These are phyloP conservation scores for Dactylonectria estremocensis DNA, from an alignment of 2,329 filamentous ascomycete species.

Conservation along the genomic window DNA sequence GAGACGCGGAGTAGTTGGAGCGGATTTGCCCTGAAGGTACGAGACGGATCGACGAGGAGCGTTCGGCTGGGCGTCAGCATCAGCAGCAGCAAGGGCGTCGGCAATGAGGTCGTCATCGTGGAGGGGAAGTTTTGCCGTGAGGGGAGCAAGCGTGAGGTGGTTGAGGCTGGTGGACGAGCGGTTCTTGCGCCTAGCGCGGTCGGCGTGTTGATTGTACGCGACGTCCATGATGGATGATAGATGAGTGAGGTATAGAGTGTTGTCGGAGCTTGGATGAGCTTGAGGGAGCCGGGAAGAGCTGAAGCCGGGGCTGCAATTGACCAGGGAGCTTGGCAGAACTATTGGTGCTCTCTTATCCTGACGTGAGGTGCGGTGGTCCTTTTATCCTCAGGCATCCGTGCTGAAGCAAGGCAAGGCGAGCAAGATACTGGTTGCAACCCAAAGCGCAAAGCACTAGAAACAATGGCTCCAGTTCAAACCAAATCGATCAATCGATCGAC, in stretches of 20 bases:
- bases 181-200: conserved; percentile 70
- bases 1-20: conserved; percentile 75
- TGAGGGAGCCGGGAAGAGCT: not conserved
- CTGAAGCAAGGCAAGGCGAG: conserved; percentile 3
- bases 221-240: conserved; percentile 63
- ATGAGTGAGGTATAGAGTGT: not conserved
- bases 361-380: not conserved
- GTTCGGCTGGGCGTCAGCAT: conserved; percentile 47
- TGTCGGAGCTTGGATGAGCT: not conserved
- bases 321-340: not conserved
- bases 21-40: conserved; percentile 74
- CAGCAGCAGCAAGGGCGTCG: conserved; percentile 46
- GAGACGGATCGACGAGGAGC: conserved; percentile 54
- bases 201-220: conserved; percentile 73
- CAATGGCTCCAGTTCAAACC: conserved; percentile 15
- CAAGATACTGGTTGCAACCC: conserved; percentile 6
- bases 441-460: not conserved
- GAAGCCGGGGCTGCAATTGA: not conserved
- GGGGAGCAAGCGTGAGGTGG: conserved; percentile 74
- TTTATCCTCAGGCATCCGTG: conserved; percentile 20
- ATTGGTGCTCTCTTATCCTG: conserved; percentile 3
- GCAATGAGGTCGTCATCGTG: conserved; percentile 66
- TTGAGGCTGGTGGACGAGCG: conserved; percentile 72
- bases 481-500: conserved; percentile 22
- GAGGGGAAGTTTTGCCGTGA: conserved; percentile 74